A percentile compares a stretch with the other conserved stretches of the same genome.
phyloP scores from a whole-genome alignment of 2,329 filamentous ascomycete species.

The Cladobotryum mycophilum region DNA sequence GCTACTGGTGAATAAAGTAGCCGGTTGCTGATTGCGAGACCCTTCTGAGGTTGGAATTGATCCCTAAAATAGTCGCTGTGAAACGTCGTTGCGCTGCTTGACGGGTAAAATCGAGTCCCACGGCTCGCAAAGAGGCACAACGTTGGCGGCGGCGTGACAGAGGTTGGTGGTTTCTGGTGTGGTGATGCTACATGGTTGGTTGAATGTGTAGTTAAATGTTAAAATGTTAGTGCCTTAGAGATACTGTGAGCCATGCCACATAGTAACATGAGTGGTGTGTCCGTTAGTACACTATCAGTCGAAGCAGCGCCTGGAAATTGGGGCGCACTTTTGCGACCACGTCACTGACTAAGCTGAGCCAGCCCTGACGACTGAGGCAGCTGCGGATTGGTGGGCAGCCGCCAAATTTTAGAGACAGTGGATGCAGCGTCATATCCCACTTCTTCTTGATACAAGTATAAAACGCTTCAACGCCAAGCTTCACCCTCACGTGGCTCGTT shows the following conservation, averaged over 20 bases:
- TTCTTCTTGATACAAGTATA: no score
- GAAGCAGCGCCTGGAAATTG: not conserved
- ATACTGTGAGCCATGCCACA: no score
- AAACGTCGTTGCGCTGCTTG: conserved; percentile 7
- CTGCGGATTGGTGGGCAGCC: no score
- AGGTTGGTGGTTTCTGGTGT: conserved; percentile 10
- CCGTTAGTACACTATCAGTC: conserved; percentile 9
- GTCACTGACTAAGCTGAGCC: not conserved
- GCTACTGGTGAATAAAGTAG: not conserved
- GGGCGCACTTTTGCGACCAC: not conserved
- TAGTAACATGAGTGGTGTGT: not conserved
- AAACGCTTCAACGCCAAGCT: no score
- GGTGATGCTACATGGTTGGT: conserved; percentile 7
- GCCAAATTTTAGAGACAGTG: no score
- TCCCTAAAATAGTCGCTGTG: not conserved
- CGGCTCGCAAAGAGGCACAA: not conserved
- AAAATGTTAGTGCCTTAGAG: conserved; percentile 14
- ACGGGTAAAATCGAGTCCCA: no score
- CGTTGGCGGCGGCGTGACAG: conserved; percentile 10
- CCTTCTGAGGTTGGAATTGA: conserved; percentile 5
- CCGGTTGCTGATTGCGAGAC: conserved; percentile 8
- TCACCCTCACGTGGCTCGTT: no score
- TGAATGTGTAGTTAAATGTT: not conserved
- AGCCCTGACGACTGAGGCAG: not conserved
- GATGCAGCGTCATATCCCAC: no score